Evolutionary conservation across 2,329 filamentous ascomycete genomes (phyloP).

Genomic region (Colletotrichum nymphaeae): DNA sequence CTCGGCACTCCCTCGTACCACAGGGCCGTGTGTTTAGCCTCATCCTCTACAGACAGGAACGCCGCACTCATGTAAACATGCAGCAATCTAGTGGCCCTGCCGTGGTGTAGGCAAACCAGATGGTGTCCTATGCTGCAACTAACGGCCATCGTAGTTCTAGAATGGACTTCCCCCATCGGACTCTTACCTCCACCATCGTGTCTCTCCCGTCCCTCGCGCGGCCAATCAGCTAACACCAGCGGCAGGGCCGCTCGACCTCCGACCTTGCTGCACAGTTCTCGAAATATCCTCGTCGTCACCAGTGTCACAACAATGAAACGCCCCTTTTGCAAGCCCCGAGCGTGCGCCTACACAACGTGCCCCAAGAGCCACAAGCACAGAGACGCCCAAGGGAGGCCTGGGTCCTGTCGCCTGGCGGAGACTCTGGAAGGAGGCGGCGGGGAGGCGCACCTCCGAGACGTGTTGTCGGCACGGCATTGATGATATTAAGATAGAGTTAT

Average conservation of each 20-base stretch:
- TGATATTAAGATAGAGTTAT: slow-evolving; percentile 34
- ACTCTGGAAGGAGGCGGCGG: background rate
- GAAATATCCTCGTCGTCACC: slow-evolving; percentile 32
- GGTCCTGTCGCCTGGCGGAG: background rate
- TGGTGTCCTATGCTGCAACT: slow-evolving; percentile 19
- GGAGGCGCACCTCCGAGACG: slow-evolving; percentile 19
- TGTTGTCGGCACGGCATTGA: slow-evolving; percentile 27
- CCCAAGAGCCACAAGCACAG: slow-evolving; percentile 25
- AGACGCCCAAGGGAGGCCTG: slow-evolving; percentile 19
- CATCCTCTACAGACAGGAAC: slow-evolving; percentile 18
- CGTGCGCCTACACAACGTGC: slow-evolving; percentile 18
- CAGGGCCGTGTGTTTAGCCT: slow-evolving; percentile 33
- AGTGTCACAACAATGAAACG: slow-evolving; percentile 35
- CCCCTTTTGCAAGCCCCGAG: slow-evolving; percentile 34
- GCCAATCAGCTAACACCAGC: slow-evolving; percentile 17
- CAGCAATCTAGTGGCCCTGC: slow-evolving; percentile 3
- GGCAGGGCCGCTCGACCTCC: slow-evolving; percentile 25
- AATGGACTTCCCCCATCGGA: slow-evolving; percentile 37
- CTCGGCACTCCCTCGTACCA: slow-evolving; percentile 29
- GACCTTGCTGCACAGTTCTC: slow-evolving; percentile 24
- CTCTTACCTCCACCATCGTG: background rate
- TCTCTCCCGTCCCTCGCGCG: slow-evolving; percentile 16
- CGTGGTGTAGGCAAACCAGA: slow-evolving; percentile 1
- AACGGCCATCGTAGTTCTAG: slow-evolving; percentile 30
- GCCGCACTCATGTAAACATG: slow-evolving; percentile 7